These are phyloP conservation scores for Phlebopus sp. DNA, from an alignment of 1,284 basidiomycete species.

Conservation along the genomic window DNA sequence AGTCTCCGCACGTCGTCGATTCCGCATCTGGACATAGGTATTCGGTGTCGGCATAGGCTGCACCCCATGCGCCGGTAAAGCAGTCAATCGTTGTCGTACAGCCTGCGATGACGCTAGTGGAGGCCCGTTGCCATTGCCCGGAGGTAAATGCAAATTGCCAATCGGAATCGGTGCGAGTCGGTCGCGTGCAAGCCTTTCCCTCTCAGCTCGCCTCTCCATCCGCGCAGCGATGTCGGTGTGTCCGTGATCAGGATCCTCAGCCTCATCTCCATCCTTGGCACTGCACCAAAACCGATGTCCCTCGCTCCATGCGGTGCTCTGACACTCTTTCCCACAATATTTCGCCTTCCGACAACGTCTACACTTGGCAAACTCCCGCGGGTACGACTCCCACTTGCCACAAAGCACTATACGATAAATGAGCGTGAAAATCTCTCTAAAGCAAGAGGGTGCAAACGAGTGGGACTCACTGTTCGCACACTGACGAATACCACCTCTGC, in stretches of 20 bases:
- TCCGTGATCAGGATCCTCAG: constrained; percentile 31
- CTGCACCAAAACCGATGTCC: constrained; percentile 93
- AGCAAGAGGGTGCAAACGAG: constrained; percentile 5
- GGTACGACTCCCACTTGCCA: constrained; percentile 91
- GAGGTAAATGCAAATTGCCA: constrained; percentile 12
- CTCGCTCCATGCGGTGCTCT: constrained; percentile 95
- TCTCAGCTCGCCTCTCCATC: constrained; percentile 29
- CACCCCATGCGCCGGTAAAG: constrained; percentile 27
- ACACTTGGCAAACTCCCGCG: constrained; percentile 97
- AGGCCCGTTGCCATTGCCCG: constrained; percentile 11
- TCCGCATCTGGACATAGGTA: constrained; percentile 23
- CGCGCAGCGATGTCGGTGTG: constrained; percentile 16
- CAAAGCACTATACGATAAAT: constrained; percentile 68
- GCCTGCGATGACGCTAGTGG: constrained; percentile 19
- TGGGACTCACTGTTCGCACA: constrained; percentile 87
- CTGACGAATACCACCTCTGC: constrained; percentile 88
- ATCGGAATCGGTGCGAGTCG: constrained; percentile 17
- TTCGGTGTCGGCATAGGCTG: constrained; percentile 23
- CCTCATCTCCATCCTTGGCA: constrained; percentile 71
- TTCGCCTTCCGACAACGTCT: constrained; percentile 95
- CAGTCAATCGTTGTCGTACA: constrained; percentile 27
- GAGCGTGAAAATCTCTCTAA: constrained; percentile 7
- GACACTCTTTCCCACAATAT: constrained; percentile 98
- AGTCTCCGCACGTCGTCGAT: constrained; percentile 37
- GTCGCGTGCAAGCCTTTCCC: constrained; percentile 31